Evolutionary conservation across 2,329 filamentous ascomycete genomes (phyloP).

Genomic region (Fusarium pininemorale): DNA sequence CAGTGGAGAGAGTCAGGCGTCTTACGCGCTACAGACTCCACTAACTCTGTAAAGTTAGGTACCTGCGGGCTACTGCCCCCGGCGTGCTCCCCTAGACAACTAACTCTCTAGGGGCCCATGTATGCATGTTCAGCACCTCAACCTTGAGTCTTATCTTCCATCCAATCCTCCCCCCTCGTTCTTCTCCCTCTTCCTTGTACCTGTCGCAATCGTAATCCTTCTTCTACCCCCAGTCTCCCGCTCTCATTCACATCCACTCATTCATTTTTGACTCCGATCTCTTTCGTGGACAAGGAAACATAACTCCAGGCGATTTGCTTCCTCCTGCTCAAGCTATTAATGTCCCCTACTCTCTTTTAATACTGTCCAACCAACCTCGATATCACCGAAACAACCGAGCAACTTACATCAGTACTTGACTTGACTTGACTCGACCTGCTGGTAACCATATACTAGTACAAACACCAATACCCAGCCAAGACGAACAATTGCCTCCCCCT

Average conservation of each 20-base stretch:
- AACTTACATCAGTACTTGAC: background rate
- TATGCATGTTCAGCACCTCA: background rate
- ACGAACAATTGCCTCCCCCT: constrained; percentile 24
- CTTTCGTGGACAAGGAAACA: constrained; percentile 42
- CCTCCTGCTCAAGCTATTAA: constrained; percentile 19
- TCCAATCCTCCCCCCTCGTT: constrained; percentile 31
- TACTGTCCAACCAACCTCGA: constrained; percentile 3
- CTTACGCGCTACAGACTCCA: constrained; percentile 19
- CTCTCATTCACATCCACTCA: constrained; percentile 32
- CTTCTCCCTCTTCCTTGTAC: constrained; percentile 11
- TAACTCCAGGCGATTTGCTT: constrained; percentile 41
- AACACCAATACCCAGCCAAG: constrained; percentile 8
- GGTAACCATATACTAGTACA: constrained; percentile 8
- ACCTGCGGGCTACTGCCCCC: constrained; percentile 9
- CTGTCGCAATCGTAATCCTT: constrained; percentile 28
- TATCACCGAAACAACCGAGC: constrained; percentile 1
- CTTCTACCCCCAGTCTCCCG: constrained; percentile 41
- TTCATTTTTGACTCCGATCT: constrained; percentile 37
- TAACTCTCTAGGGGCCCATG: background rate
- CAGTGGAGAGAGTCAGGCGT: constrained; percentile 9
- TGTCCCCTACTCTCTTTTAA: constrained; percentile 41
- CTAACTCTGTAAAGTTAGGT: constrained; percentile 30
- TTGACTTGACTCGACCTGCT: background rate
- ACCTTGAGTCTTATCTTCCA: constrained; percentile 29
- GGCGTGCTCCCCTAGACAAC: background rate